These are phyloP conservation scores for Edaphochlamys debaryana DNA, from an alignment of 139 green algal species.

Conservation along the genomic window DNA sequence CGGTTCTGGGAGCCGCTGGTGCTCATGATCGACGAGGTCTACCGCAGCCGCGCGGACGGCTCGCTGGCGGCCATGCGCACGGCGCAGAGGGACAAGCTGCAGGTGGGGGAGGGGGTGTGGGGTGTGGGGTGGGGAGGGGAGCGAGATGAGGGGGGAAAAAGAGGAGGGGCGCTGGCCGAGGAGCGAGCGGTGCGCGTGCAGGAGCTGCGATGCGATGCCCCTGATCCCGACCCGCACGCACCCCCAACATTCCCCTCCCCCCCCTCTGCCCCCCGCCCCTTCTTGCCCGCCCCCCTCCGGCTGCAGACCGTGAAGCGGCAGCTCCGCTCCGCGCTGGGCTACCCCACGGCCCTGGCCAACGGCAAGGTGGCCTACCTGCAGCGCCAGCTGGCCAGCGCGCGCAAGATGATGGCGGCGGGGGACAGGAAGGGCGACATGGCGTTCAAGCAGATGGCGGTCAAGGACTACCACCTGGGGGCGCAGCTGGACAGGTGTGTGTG, in stretches of 20 bases:
- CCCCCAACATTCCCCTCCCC: too few species aligned
- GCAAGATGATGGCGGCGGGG: slow-evolving; percentile 10
- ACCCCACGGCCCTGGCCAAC: slow-evolving; percentile 31
- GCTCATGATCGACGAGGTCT: slow-evolving; percentile 60
- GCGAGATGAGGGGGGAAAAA: background rate
- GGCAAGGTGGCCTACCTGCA: slow-evolving; percentile 30
- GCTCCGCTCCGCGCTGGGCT: slow-evolving; percentile 23
- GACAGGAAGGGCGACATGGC: slow-evolving; percentile 24
- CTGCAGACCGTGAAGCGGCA: slow-evolving; percentile 27
- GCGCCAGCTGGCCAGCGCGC: slow-evolving; percentile 23
- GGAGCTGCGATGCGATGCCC: too few species aligned
- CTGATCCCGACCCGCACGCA: too few species aligned
- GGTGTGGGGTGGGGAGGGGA: background rate
- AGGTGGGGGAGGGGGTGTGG: background rate
- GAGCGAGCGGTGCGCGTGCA: background rate
- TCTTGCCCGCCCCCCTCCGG: too few species aligned
- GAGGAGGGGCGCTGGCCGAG: background rate
- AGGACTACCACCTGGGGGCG: slow-evolving; percentile 52
- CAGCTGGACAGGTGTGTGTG: slow-evolving; percentile 43
- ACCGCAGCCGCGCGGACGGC: slow-evolving; percentile 11
- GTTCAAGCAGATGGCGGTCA: slow-evolving; percentile 35
- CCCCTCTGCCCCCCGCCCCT: background rate
- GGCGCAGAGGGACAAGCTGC: slow-evolving; percentile 13
- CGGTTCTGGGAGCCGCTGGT: slow-evolving; percentile 56
- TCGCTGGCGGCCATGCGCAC: slow-evolving; percentile 1